Evolutionary conservation across 805 yeast genomes (phyloP).

Genomic region (Wickerhamomyces bovis): DNA sequence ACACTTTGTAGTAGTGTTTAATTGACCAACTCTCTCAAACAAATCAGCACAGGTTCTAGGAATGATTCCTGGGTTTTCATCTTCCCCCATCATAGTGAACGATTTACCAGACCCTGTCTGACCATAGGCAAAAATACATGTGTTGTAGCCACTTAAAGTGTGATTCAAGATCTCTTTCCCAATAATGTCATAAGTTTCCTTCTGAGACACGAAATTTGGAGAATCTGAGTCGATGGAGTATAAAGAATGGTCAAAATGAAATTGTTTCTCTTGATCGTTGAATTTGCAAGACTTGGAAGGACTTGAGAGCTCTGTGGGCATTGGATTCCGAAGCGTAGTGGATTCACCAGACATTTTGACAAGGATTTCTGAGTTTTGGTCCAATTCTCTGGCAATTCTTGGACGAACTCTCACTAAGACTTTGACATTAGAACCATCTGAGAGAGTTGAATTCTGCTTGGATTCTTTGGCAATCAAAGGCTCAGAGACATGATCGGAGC

Average conservation of each 20-base stretch:
- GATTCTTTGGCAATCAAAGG: background rate
- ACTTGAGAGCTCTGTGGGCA: constrained; percentile 7
- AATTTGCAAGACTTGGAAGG: constrained; percentile 8
- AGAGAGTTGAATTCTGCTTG: background rate
- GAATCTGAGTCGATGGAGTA: constrained; percentile 37
- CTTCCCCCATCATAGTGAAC: constrained; percentile 68
- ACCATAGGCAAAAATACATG: constrained; percentile 73
- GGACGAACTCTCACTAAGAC: constrained; percentile 54
- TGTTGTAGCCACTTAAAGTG: constrained; percentile 63
- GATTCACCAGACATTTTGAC: constrained; percentile 16
- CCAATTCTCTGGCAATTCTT: constrained; percentile 16
- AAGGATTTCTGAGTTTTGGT: constrained; percentile 9
- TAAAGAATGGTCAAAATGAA: constrained; percentile 47
- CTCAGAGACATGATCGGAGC: background rate
- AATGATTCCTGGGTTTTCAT: constrained; percentile 53
- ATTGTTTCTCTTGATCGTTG: constrained; percentile 24
- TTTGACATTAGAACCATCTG: constrained; percentile 29
- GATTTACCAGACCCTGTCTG: constrained; percentile 38
- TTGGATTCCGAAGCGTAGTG: constrained; percentile 6
- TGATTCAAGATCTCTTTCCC: constrained; percentile 59
- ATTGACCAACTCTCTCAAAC: constrained; percentile 33
- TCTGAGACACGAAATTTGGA: constrained; percentile 40
- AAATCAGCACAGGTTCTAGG: constrained; percentile 54
- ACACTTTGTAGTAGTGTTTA: constrained; percentile 30
- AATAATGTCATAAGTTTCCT: constrained; percentile 41